phyloP scores from a whole-genome alignment of 352 stramenopile species.

The Globisporangium splendens region DNA sequence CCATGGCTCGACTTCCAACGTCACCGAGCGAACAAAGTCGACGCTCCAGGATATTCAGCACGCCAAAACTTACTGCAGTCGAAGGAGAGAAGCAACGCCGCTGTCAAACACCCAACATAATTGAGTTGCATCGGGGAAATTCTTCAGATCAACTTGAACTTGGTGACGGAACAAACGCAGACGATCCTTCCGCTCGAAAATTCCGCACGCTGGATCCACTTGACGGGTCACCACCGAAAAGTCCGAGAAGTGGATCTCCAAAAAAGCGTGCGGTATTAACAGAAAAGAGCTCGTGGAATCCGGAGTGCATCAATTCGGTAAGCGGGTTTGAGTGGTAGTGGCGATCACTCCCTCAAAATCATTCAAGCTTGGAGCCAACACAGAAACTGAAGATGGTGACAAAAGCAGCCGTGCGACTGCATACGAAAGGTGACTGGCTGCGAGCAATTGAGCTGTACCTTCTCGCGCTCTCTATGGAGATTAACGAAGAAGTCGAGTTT shows the following conservation, averaged over 20 bases:
- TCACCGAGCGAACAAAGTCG: slow-evolving; percentile 41
- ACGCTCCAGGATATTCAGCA: slow-evolving; percentile 58
- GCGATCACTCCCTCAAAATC: slow-evolving; percentile 62
- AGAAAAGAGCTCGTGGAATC: slow-evolving; percentile 69
- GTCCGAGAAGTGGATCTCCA: slow-evolving; percentile 14
- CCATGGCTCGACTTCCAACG: slow-evolving; percentile 37
- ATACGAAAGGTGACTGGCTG: slow-evolving; percentile 58
- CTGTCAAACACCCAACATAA: slow-evolving; percentile 51
- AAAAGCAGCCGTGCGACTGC: slow-evolving; percentile 63
- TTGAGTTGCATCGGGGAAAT: slow-evolving; percentile 6
- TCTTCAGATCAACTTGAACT: slow-evolving; percentile 4
- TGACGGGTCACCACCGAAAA: slow-evolving; percentile 30
- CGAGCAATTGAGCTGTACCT: slow-evolving; percentile 70
- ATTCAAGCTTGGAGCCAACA: slow-evolving; percentile 53
- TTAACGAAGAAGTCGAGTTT: slow-evolving; percentile 56
- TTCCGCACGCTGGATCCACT: slow-evolving; percentile 24
- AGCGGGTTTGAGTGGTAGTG: slow-evolving; percentile 83
- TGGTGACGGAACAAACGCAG: not conserved
- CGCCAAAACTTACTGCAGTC: slow-evolving; percentile 51
- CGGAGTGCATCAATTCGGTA: slow-evolving; percentile 70
- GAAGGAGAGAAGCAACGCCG: slow-evolving; percentile 40
- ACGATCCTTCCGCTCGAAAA: slow-evolving; percentile 1
- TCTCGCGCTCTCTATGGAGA: slow-evolving; percentile 49
- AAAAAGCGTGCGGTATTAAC: slow-evolving; percentile 40
- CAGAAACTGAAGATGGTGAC: slow-evolving; percentile 82